phyloP scores from a whole-genome alignment of 2,329 filamentous ascomycete species.

The Colletotrichum eleusines region DNA sequence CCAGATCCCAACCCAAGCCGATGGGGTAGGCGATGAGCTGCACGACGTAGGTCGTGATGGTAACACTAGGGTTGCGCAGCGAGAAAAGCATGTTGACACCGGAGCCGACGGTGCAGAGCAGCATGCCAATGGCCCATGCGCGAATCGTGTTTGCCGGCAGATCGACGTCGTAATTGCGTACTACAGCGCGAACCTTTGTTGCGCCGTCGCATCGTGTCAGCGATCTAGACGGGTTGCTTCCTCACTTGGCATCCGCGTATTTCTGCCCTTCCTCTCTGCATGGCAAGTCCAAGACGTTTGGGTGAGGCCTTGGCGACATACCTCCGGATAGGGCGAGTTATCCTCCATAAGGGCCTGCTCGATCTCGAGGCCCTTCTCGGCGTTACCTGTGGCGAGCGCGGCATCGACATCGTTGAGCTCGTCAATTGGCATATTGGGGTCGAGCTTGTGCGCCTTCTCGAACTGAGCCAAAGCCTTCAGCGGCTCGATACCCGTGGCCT shows the following conservation, averaged over 20 bases:
- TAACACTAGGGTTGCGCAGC: slow-evolving; percentile 68
- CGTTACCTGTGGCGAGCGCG: slow-evolving; percentile 65
- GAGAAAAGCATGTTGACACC: slow-evolving; percentile 72
- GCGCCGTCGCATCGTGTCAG: slow-evolving; percentile 29
- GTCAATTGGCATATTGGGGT: slow-evolving; percentile 74
- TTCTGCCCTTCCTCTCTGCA: neutral
- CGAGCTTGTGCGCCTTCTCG: slow-evolving; percentile 71
- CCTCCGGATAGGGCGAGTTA: slow-evolving; percentile 76
- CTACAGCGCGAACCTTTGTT: slow-evolving; percentile 70
- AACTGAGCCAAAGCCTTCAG: slow-evolving; percentile 66
- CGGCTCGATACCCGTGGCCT: slow-evolving; percentile 56
- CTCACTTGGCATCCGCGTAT: neutral
- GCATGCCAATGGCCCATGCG: slow-evolving; percentile 71
- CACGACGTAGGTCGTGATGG: slow-evolving; percentile 71
- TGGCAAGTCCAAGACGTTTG: neutral
- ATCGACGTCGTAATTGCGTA: slow-evolving; percentile 74
- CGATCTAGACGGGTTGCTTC: slow-evolving; percentile 12
- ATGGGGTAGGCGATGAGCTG: slow-evolving; percentile 73
- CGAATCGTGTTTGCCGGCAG: slow-evolving; percentile 74
- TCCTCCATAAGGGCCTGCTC: slow-evolving; percentile 71
- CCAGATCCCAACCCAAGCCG: slow-evolving; percentile 65
- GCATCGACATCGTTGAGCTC: slow-evolving; percentile 71
- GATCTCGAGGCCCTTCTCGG: slow-evolving; percentile 67
- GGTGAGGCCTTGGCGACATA: slow-evolving; percentile 48
- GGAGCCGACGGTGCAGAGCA: slow-evolving; percentile 73